A percentile compares a stretch with the other conserved stretches of the same genome.
These are phyloP conservation scores for Gomphus bonarii DNA, from an alignment of 1,284 basidiomycete species.

Conservation along the genomic window DNA sequence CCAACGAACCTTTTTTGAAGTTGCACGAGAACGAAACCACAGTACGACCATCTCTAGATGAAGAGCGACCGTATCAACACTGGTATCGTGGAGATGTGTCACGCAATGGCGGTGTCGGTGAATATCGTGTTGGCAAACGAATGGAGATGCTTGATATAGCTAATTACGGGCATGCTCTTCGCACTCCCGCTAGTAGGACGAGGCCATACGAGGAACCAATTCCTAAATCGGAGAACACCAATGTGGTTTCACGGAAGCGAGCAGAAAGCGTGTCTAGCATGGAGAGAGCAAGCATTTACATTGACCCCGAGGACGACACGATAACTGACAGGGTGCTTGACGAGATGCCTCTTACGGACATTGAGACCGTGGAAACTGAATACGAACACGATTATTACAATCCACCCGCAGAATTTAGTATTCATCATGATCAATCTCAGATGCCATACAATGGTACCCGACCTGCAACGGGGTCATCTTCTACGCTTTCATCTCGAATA, in stretches of 20 bases:
- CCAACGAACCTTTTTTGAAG: neutral
- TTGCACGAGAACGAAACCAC: neutral
- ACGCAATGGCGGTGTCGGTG: conserved; percentile 71
- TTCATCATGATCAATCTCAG: neutral
- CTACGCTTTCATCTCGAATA: conserved; percentile 18
- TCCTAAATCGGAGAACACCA: conserved; percentile 8
- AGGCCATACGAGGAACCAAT: conserved; percentile 17
- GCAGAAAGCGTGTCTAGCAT: conserved; percentile 48
- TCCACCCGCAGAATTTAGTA: conserved; percentile 13
- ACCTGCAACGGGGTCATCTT: conserved; percentile 18
- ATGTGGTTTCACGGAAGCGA: conserved; percentile 28
- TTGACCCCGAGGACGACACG: conserved; percentile 46
- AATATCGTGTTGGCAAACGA: conserved; percentile 55
- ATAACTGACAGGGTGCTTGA: conserved; percentile 45
- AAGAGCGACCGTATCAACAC: conserved; percentile 70
- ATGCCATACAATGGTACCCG: neutral
- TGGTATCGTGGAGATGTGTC: conserved; percentile 76
- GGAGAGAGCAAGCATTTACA: conserved; percentile 49
- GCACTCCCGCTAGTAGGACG: conserved; percentile 18
- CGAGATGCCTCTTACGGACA: conserved; percentile 58
- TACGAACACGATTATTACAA: conserved; percentile 39
- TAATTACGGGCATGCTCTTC: conserved; percentile 56
- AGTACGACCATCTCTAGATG: conserved; percentile 52
- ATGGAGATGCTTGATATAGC: conserved; percentile 77
- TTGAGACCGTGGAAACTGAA: conserved; percentile 4